Conservation (phyloP, 768 basidiomycete species). For the Harrya chromipes region DNA sequence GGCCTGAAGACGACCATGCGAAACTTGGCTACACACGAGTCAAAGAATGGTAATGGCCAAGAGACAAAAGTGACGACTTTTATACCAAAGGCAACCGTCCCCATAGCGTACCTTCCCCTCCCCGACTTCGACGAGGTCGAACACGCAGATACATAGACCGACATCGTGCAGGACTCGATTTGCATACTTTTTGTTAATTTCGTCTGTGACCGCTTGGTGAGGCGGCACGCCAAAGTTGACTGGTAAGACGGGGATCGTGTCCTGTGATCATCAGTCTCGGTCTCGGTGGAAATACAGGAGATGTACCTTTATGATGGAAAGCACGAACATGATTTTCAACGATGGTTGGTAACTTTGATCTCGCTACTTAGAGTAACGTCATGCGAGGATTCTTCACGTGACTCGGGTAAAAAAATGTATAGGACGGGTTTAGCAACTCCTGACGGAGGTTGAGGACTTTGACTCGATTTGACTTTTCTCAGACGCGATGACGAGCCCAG, state of each 20-base stretch:
- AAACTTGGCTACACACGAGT: conserved; percentile 63
- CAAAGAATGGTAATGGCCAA: neutral
- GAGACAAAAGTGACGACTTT: conserved; percentile 46
- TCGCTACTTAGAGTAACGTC: too few species aligned
- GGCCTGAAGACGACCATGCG: conserved; percentile 90
- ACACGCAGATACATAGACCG: conserved; percentile 87
- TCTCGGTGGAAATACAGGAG: neutral
- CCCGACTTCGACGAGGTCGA: conserved; percentile 80
- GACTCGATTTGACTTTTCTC: neutral
- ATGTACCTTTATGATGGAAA: conserved; percentile 43
- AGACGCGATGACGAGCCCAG: conserved; percentile 15
- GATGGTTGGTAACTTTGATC: too few species aligned
- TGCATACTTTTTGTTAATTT: conserved; percentile 94
- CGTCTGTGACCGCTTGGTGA: conserved; percentile 76
- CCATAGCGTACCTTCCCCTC: conserved; percentile 95
- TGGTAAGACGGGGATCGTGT: conserved; percentile 88
- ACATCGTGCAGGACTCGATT: conserved; percentile 89
- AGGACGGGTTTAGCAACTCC: neutral
- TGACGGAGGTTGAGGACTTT: neutral
- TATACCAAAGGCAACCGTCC: conserved; percentile 94
- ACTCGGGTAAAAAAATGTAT: conserved; percentile 2
- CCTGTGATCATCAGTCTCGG: conserved; percentile 43
- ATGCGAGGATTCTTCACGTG: conserved; percentile 14
- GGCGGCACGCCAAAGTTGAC: conserved; percentile 77
- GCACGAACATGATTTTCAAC: conserved; percentile 38